phyloP scores from a whole-genome alignment of 2,329 filamentous ascomycete genomes.

The Cercospora sojina region DNA sequence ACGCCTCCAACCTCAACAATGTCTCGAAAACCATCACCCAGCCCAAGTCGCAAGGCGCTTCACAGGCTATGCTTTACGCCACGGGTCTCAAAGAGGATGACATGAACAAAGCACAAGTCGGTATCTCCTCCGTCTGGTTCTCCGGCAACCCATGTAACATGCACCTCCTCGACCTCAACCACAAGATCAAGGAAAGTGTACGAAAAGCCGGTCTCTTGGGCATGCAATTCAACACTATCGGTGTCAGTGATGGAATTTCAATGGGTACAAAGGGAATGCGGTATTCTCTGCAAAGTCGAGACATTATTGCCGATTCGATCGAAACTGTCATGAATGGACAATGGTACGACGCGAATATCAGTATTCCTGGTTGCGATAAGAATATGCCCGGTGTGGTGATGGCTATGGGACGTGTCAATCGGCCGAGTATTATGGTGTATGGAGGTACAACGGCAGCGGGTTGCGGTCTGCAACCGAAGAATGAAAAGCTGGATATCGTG shows the following conservation, averaged over 20 bases:
- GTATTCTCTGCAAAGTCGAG: constrained; percentile 76
- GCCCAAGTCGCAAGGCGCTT: constrained; percentile 96
- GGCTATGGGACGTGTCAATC: constrained; percentile 92
- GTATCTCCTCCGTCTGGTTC: constrained; percentile 98
- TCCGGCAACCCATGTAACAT: constrained; percentile 99
- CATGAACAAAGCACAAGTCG: constrained; percentile 95
- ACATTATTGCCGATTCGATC: constrained; percentile 96
- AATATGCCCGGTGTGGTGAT: constrained; percentile 81
- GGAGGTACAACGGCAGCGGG: constrained; percentile 92
- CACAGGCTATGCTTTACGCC: constrained; percentile 97
- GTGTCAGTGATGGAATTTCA: constrained; percentile 94
- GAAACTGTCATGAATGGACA: constrained; percentile 99
- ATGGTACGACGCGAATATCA: constrained; percentile 98
- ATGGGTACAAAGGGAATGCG: constrained; percentile 99
- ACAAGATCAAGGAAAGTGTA: constrained; percentile 71
- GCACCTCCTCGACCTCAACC: constrained; percentile 89
- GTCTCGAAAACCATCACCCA: constrained; percentile 85
- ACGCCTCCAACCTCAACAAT: constrained; percentile 65
- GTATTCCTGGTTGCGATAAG: constrained; percentile 97
- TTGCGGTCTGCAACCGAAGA: constrained; percentile 72
- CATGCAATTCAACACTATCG: constrained; percentile 99
- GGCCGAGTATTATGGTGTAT: constrained; percentile 96
- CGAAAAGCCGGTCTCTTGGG: constrained; percentile 74
- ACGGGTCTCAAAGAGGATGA: constrained; percentile 83
- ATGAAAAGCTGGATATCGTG: constrained; percentile 76